A percentile compares a stretch with the other conserved stretches of the same genome.
These are phyloP conservation scores for Rhodotorula mucilaginosa DNA, from an alignment of 1,284 basidiomycete genomes.

Conservation along the genomic window DNA sequence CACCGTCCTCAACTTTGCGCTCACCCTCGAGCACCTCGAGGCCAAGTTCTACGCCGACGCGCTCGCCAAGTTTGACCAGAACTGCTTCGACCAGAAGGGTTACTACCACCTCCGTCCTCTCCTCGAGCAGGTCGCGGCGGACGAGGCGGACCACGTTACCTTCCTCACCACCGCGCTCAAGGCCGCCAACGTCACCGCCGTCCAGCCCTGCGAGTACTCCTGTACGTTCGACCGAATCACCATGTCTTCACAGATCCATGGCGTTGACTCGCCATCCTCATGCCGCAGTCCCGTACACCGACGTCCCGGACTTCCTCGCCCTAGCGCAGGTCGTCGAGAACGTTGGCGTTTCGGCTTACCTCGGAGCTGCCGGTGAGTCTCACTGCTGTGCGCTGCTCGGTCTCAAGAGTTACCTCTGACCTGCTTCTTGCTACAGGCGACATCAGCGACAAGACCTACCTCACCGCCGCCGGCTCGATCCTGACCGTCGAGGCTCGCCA, in stretches of 20 bases:
- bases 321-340: conserved; percentile 61
- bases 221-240: not conserved
- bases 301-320: conserved; percentile 57
- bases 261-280: too few relatives aligned
- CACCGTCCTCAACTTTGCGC: conserved; percentile 49
- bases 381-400: too few relatives aligned
- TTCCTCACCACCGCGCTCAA: conserved; percentile 56
- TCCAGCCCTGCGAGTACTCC: conserved; percentile 58
- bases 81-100: conserved; percentile 59
- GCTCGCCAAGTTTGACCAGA: conserved; percentile 54
- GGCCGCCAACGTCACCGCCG: conserved; percentile 50
- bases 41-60: conserved; percentile 59
- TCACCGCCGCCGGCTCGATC: conserved; percentile 52
- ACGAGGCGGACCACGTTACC: conserved; percentile 60
- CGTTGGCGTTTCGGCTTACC: conserved; percentile 58
- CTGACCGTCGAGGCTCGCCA: conserved; percentile 48
- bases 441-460: conserved; percentile 19
- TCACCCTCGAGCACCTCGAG: conserved; percentile 69
- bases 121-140: conserved; percentile 57
- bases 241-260: too few relatives aligned
- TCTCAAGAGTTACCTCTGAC: not conserved
- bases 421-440: not conserved
- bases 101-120: conserved; percentile 52
- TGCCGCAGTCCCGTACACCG: conserved; percentile 54
- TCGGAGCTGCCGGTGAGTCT: conserved; percentile 45